Evolutionary conservation across 148 eudicot genomes (phyloP), one percentile per base, ranked within the genome.

Genomic region (Arctostaphylos glauca): DNA sequence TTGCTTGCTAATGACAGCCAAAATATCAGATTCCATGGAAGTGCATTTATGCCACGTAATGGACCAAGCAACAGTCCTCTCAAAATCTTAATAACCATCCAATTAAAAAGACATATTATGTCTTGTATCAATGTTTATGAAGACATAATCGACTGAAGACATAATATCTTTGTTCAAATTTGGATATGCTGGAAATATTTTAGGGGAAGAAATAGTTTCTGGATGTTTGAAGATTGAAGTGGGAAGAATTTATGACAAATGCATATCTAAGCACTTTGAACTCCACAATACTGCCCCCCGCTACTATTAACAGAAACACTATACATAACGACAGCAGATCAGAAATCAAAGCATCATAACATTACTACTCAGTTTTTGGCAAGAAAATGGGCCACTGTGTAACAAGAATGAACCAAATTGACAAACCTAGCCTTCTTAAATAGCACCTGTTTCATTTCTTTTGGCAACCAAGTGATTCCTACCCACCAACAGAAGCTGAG

Each of bases 351-450:
- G 44, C 3, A 7, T 9, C 76, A 78, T 15, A 67, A 70, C 70
- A 56, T 50, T 10, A 50, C 67, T 66, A 14, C 50, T 75, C 47
- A 62, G 12, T 31, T 76, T 23, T 71, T 23, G 77, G 56, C 53
- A 16, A 84, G 72, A 79, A 79, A 74, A 84, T 70, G 50, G 62
- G 66, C 58, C 49, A 80, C 25, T 23, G 21, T 49, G 59, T 31
- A 48, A 52, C 59, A 49, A 15, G 38, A 23, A 59, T 15, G 31
- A 72, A 72, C 19, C 43, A 23, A 47, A 43, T 55, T 10, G 74
- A 84, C 66, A 55, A 59, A 59, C 10, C 59, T 44, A 52, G 78
- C 74, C 83, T 50, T 5, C 74, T 43, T 47, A 47, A 81, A 70
- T 70, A 7, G 3, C 41, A 31, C 31, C 77, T 46, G 25, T 74